Conservation (phyloP, 768 basidiomycete genomes). For the Tricholoma sp. region DNA sequence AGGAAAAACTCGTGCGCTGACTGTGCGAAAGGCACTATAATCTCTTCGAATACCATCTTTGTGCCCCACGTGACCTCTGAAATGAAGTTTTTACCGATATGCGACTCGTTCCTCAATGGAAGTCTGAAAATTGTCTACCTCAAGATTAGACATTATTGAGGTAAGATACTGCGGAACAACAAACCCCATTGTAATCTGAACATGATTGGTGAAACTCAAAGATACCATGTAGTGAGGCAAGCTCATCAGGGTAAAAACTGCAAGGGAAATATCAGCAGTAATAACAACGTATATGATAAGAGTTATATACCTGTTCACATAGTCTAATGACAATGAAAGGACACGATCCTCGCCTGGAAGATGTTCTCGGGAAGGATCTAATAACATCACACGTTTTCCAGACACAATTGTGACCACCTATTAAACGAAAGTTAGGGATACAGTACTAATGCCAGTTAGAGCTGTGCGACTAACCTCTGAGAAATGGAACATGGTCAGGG, state of each 20-base stretch:
- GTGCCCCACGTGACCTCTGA: constrained; percentile 18
- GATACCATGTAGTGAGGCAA: constrained; percentile 32
- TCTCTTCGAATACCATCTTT: constrained; percentile 14
- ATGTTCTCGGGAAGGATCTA: constrained; percentile 41
- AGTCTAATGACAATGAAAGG: constrained; percentile 25
- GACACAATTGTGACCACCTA: constrained; percentile 32
- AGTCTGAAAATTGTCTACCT: constrained; percentile 41
- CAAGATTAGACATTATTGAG: background rate
- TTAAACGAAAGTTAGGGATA: background rate
- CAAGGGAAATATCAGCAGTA: background rate
- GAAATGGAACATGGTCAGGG: constrained; percentile 48
- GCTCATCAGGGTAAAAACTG: constrained; percentile 39
- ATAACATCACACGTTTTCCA: constrained; percentile 26
- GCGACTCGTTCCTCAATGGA: constrained; percentile 31
- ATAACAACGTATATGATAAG: background rate
- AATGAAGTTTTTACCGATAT: constrained; percentile 18
- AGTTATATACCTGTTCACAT: constrained; percentile 27
- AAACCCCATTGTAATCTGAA: constrained; percentile 34
- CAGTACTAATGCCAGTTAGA: background rate
- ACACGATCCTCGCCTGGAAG: constrained; percentile 31
- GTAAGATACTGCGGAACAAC: constrained; percentile 8
- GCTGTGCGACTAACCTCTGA: constrained; percentile 32
- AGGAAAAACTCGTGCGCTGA: constrained; percentile 33
- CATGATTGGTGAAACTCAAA: constrained; percentile 31
- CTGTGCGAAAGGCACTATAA: constrained; percentile 26